phyloP scores from a whole-genome alignment of 768 basidiomycete species.

The Boletus sp. region DNA sequence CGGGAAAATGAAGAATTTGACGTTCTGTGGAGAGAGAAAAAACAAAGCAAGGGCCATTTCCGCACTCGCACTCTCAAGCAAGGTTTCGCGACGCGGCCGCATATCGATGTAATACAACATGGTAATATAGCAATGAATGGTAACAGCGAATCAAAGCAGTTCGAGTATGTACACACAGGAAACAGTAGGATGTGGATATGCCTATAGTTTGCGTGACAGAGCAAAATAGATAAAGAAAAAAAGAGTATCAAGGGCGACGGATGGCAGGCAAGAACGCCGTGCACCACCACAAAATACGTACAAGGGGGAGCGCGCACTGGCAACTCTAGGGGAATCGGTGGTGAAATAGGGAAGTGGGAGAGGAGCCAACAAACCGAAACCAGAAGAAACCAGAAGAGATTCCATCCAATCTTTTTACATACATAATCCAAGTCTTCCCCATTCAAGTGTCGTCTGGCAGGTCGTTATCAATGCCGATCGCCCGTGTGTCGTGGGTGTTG shows the following conservation, averaged over 20 bases:
- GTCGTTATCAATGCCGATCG: constrained; percentile 25
- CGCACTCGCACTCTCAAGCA: neutral
- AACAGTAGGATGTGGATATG: constrained; percentile 18
- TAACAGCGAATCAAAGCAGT: constrained; percentile 3
- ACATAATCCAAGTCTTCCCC: constrained; percentile 23
- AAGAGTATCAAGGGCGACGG: constrained; percentile 3
- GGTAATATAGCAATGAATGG: constrained; percentile 15
- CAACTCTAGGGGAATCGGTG: constrained; percentile 12
- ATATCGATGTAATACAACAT: constrained; percentile 22
- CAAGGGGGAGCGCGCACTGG: constrained; percentile 11
- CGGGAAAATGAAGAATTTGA: constrained; percentile 15
- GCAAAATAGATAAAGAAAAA: constrained; percentile 11
- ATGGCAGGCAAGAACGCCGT: constrained; percentile 5
- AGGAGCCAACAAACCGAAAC: constrained; percentile 17
- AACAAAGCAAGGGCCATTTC: neutral
- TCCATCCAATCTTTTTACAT: constrained; percentile 30
- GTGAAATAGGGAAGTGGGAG: neutral
- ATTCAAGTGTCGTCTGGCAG: constrained; percentile 5
- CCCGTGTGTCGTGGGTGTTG: constrained; percentile 40
- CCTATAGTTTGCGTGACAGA: constrained; percentile 17
- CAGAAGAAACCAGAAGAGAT: constrained; percentile 7
- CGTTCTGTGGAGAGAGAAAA: neutral
- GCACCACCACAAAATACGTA: constrained; percentile 27
- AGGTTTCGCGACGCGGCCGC: neutral
- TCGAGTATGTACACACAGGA: constrained; percentile 12